A percentile compares a stretch with the other conserved stretches of the same genome.
Evolutionary conservation across 495 filamentous ascomycete species (phyloP).

Genomic region (Ascodesmis nigricans): DNA sequence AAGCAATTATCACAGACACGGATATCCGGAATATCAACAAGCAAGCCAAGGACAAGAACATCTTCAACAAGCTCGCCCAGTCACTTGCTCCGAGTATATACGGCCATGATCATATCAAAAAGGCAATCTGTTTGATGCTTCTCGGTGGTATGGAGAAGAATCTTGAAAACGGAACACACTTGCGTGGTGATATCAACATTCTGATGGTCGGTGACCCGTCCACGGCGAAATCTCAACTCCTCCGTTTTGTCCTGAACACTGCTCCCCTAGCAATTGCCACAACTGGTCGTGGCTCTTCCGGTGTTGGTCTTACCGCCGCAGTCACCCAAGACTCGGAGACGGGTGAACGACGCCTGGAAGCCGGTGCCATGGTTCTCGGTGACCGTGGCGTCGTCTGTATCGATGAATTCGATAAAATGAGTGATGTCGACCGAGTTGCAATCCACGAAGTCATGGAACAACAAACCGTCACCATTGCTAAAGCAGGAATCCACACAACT

Average conservation of each 20-base stretch:
- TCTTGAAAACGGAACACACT: conserved; percentile 88
- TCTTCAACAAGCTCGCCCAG: conserved; percentile 84
- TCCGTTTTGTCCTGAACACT: conserved; percentile 94
- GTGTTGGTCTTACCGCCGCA: conserved; percentile 92
- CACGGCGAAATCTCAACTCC: conserved; percentile 90
- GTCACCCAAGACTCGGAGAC: conserved; percentile 96
- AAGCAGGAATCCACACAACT: conserved; percentile 94
- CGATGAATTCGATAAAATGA: conserved; percentile 99
- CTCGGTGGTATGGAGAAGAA: conserved; percentile 99
- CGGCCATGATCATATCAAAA: conserved; percentile 95
- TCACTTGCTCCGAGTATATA: conserved; percentile 96
- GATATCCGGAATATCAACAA: conserved; percentile 99
- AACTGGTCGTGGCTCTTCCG: conserved; percentile 89
- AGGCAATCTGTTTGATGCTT: conserved; percentile 89
- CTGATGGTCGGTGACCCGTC: conserved; percentile 98
- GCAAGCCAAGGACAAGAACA: conserved; percentile 79
- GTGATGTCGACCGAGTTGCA: conserved; percentile 87
- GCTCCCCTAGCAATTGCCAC: conserved; percentile 93
- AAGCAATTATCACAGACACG: conserved; percentile 83
- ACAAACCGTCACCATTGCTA: conserved; percentile 97
- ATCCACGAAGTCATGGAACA: conserved; percentile 99
- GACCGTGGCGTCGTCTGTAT: conserved; percentile 97
- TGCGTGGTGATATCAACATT: conserved; percentile 95
- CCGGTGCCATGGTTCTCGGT: conserved; percentile 95
- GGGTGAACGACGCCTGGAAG: conserved; percentile 81